Percentiles rank a stretch among this genome's conserved stretches.
phyloP scores from a whole-genome alignment of 768 basidiomycete genomes.

The Mycena belliarum region DNA sequence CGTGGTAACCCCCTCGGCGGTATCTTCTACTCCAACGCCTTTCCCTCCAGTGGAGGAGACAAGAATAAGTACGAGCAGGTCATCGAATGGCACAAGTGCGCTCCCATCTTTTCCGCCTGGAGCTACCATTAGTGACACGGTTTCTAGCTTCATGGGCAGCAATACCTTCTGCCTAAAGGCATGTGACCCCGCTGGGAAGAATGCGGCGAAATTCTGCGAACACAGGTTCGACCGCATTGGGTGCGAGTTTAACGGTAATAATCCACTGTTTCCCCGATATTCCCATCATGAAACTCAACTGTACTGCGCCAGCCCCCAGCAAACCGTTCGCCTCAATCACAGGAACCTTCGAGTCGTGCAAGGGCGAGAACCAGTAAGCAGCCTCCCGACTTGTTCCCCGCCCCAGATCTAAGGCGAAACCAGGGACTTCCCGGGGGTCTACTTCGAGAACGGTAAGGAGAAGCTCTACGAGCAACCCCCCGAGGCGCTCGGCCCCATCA shows the following conservation, averaged over 20 bases:
- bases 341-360: no score
- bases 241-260: constrained; percentile 46
- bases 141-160: constrained; percentile 52
- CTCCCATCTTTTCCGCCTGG: neutral
- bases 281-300: no score
- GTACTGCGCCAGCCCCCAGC: no score
- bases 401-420: no score
- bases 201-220: constrained; percentile 37
- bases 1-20: constrained; percentile 58
- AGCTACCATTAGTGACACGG: neutral
- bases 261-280: no score
- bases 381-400: no score
- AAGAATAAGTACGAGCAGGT: constrained; percentile 43
- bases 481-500: no score
- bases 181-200: constrained; percentile 50
- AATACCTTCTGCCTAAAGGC: constrained; percentile 52
- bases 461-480: no score
- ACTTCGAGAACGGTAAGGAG: no score
- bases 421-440: no score
- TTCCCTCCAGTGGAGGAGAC: constrained; percentile 35
- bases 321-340: no score
- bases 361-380: no score
- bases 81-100: constrained; percentile 50
- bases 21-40: constrained; percentile 49
- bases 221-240: constrained; percentile 54